Conservation (phyloP, 179 eudicot genomes). For the Dionaea muscipula region DNA sequence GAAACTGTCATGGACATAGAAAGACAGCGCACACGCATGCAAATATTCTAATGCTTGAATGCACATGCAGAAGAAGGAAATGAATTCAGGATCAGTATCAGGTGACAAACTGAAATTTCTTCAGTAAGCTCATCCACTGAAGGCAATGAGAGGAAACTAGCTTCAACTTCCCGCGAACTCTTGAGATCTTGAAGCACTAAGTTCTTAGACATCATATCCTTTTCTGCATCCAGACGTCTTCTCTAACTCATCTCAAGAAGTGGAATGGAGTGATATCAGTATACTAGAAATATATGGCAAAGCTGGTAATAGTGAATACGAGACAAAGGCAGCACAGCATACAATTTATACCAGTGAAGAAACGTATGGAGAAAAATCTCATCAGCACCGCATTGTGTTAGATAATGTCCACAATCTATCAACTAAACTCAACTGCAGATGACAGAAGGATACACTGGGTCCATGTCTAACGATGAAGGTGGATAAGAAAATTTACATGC, state of each 20-base stretch:
- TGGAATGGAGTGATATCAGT: conserved; percentile 1
- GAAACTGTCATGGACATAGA: background rate
- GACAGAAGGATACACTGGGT: no score
- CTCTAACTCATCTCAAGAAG: conserved; percentile 31
- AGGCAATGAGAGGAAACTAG: conserved; percentile 35
- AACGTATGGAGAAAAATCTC: no score
- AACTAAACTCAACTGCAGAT: no score
- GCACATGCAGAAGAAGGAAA: background rate
- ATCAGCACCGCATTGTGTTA: no score
- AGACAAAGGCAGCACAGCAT: background rate
- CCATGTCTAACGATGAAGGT: no score
- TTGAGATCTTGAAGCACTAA: conserved; percentile 51
- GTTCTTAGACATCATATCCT: conserved; percentile 28
- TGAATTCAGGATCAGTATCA: background rate
- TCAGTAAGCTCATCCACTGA: conserved; percentile 65
- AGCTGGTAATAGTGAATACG: background rate
- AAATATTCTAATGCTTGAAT: background rate
- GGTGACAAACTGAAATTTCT: conserved; percentile 55
- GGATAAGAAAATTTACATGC: no score
- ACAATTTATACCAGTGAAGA: background rate
- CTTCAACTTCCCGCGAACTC: conserved; percentile 40
- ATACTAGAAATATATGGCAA: background rate
- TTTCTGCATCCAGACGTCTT: conserved; percentile 33
- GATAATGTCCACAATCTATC: no score
- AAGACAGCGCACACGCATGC: background rate